Conservation (phyloP, 1,284 basidiomycete genomes). For the Testicularia cyperi region DNA sequence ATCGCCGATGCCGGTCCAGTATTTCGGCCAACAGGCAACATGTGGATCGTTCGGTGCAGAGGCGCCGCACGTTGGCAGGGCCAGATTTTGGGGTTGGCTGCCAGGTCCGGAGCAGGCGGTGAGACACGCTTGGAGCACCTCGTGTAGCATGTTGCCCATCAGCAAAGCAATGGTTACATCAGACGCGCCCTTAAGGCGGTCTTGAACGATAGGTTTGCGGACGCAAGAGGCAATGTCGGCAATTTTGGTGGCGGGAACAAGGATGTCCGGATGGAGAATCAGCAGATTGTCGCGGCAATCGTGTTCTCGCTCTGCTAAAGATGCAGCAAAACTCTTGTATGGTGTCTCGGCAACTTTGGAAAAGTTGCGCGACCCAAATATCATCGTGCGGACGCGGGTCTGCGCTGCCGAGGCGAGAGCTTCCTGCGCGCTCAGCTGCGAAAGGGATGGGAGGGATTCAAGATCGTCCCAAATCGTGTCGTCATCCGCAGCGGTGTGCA, state of each 20-base stretch:
- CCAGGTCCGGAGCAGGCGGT: conserved; percentile 6
- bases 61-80: neutral
- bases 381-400: conserved; percentile 11
- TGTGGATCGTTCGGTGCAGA: neutral
- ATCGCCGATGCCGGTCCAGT: conserved; percentile 47
- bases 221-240: conserved; percentile 50
- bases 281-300: conserved; percentile 45
- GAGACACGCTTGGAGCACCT: conserved; percentile 53
- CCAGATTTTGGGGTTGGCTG: neutral
- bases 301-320: neutral
- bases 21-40: conserved; percentile 45
- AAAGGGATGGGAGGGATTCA: conserved; percentile 23
- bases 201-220: conserved; percentile 51
- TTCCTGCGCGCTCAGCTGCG: conserved; percentile 21
- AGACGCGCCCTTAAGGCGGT: conserved; percentile 35
- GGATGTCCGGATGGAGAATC: conserved; percentile 54
- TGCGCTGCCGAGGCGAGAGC: conserved; percentile 5
- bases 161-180: conserved; percentile 42
- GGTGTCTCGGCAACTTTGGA: too few relatives aligned
- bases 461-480: conserved; percentile 42
- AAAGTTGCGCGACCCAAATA: conserved; percentile 16
- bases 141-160: conserved; percentile 56
- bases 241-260: conserved; percentile 51
- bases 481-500: conserved; percentile 9
- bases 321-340: neutral